Conservation (phyloP, 1,284 basidiomycete genomes). For the Cutaneotrichosporon cavernicola region DNA sequence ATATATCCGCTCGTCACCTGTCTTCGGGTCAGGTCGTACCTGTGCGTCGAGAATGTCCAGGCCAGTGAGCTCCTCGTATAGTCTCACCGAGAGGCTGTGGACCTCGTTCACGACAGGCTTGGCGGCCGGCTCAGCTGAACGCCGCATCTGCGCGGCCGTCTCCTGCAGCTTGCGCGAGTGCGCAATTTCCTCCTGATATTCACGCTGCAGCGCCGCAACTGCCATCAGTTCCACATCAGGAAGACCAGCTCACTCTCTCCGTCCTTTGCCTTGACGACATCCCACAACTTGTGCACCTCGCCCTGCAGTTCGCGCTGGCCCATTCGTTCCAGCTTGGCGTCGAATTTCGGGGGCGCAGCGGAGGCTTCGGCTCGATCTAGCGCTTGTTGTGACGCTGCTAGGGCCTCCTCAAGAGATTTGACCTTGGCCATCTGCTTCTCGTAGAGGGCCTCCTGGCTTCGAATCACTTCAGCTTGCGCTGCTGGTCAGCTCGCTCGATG, state of each 20-base stretch:
- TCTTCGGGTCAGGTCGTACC: slow-evolving; percentile 31
- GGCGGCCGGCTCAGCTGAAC: background rate
- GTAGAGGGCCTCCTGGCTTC: slow-evolving; percentile 38
- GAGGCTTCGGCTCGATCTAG: slow-evolving; percentile 16
- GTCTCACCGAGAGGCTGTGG: slow-evolving; percentile 26
- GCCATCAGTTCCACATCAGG: background rate
- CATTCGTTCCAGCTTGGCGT: slow-evolving; percentile 33
- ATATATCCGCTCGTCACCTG: slow-evolving; percentile 42
- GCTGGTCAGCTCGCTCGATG: background rate
- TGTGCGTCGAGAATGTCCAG: slow-evolving; percentile 43
- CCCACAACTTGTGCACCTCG: slow-evolving; percentile 35
- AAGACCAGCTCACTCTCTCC: slow-evolving; percentile 37
- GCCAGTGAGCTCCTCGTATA: slow-evolving; percentile 51
- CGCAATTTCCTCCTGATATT: slow-evolving; percentile 45
- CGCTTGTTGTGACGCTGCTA: slow-evolving; percentile 28
- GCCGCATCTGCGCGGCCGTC: slow-evolving; percentile 12
- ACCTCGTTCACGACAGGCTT: slow-evolving; percentile 14
- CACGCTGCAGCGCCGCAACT: slow-evolving; percentile 41
- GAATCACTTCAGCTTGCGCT: slow-evolving; percentile 51
- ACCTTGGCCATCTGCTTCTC: slow-evolving; percentile 41
- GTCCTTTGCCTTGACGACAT: slow-evolving; percentile 36
- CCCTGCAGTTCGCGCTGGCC: slow-evolving; percentile 41
- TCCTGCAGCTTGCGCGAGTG: slow-evolving; percentile 41
- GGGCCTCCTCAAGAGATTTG: slow-evolving; percentile 36
- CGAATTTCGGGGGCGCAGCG: slow-evolving; percentile 16